These are phyloP conservation scores for Coemansia sp. DNA, from an alignment of 192 early-diverging fungal species.

Conservation along the genomic window DNA sequence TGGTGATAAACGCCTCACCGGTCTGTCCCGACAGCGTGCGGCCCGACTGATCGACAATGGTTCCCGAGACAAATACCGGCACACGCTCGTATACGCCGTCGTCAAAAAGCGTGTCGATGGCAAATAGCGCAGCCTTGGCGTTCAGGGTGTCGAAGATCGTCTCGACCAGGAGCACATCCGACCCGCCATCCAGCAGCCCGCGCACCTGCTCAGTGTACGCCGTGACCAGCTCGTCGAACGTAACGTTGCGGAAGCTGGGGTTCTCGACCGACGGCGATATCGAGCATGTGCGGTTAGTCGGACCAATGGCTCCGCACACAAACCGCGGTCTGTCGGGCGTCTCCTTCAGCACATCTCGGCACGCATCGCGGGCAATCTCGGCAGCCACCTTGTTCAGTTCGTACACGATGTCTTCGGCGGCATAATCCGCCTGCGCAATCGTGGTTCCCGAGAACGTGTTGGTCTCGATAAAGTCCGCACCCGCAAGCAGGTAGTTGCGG, in stretches of 20 bases:
- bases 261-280: constrained; percentile 98
- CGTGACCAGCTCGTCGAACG: constrained; percentile 87
- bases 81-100: constrained; percentile 68
- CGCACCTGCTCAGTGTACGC: constrained; percentile 89
- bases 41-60: constrained; percentile 95
- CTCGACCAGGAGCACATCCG: constrained; percentile 90
- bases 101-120: constrained; percentile 80
- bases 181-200: constrained; percentile 90
- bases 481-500: constrained; percentile 83
- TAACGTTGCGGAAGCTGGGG: constrained; percentile 89
- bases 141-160: constrained; percentile 99
- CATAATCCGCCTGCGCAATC: constrained; percentile 92
- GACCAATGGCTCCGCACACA: constrained; percentile 83
- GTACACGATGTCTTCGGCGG: constrained; percentile 79
- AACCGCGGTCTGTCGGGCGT: constrained; percentile 83
- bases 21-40: constrained; percentile 96
- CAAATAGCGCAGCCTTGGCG: constrained; percentile 92
- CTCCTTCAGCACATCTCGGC: constrained; percentile 68
- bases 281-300: constrained; percentile 92
- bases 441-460: constrained; percentile 93
- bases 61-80: constrained; percentile 80
- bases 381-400: constrained; percentile 89
- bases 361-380: constrained; percentile 78
- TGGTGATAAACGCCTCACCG: constrained; percentile 91
- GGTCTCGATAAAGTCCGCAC: constrained; percentile 91